Evolutionary conservation across 805 yeast species (phyloP), one percentile per base, ranked within the genome.

Genomic region (Metschnikowia amazonensis): DNA sequence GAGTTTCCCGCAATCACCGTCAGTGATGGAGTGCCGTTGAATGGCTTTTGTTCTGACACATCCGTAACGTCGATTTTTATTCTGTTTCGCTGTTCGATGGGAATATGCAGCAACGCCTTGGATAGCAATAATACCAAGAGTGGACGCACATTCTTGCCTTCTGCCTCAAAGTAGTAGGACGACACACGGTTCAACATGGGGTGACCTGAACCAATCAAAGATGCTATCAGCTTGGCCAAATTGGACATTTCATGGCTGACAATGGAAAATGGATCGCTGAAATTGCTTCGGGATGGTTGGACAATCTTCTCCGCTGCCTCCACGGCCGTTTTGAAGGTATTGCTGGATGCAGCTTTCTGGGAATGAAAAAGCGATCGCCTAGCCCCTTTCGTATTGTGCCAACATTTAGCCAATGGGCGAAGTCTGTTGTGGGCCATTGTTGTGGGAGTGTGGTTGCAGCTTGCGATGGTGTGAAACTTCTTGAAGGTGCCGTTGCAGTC

Each of bases 121-220:
- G 95, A 80, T 43, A 94, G 71, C 40, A 94, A 69, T 46, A 94
- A 70, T 10, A 94, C 98, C 48, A 94, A 79, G 53, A 94, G 69
- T 1, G 99, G 99, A 47, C 99, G 76, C 16, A 94, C 89, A 60
- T 90, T 95, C 65, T 94, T 94, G 5, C 99, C 98, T 61, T 92
- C 96, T 16, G 94, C 87, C 66, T 90, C 96, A 57, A 94, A 94
- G 68, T 94, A 94, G 69, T 94, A 94, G 29, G 89, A 80, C n/a
- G 96, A 84, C 3, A 92, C 96, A 54, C 95, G 76, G 66, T 92
- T 90, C 49, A 92, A 74, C 9, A 94, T 84, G 1, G 98, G 97
- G 60, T 92, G 97, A 2, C 97, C 96, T 0, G 95, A 84, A 1
- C 98, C 97, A 47, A 92, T 83, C 44, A 94, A 73, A 16, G 76